These are phyloP conservation scores for Breviolum minutum DNA, from an alignment of 73 alveolate genomes.

Conservation along the genomic window DNA sequence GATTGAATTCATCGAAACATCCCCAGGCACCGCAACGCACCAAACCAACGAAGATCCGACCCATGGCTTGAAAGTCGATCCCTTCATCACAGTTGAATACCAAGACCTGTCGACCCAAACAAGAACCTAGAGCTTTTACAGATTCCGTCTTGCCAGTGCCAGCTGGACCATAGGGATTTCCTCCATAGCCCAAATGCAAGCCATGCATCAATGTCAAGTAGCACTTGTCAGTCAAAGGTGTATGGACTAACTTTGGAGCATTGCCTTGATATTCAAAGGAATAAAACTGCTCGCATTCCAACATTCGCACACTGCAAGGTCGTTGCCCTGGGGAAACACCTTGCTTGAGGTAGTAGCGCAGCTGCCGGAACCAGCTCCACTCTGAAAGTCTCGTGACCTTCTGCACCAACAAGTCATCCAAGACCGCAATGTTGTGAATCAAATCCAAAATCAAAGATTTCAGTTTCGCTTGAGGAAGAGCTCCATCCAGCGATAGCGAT, in stretches of 20 bases:
- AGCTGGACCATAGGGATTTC: conserved; percentile 99
- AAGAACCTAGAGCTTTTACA: conserved; percentile 99
- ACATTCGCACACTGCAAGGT: conserved; percentile 92
- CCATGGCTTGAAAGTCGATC: conserved; percentile 99
- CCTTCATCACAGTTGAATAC: conserved; percentile 99
- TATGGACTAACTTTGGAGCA: conserved; percentile 99
- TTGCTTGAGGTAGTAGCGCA: conserved; percentile 98
- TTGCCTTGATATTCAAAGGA: conserved; percentile 99
- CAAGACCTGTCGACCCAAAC: conserved; percentile 99
- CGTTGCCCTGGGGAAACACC: conserved; percentile 93
- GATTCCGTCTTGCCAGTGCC: conserved; percentile 99
- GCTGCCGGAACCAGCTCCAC: conserved; percentile 99
- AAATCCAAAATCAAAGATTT: conserved; percentile 99
- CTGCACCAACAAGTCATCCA: conserved; percentile 97
- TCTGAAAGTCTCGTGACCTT: conserved; percentile 97
- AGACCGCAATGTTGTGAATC: conserved; percentile 99
- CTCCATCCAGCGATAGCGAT: conserved; percentile 96
- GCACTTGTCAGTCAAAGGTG: conserved; percentile 99
- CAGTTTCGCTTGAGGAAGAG: conserved; percentile 98
- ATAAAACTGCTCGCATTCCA: conserved; percentile 96
- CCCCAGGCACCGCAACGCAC: conserved; percentile 99
- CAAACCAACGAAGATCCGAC: conserved; percentile 99
- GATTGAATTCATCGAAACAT: conserved; percentile 99
- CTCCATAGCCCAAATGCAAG: conserved; percentile 99
- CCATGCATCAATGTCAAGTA: conserved; percentile 99